Evolutionary conservation across 2,329 filamentous ascomycete species (phyloP).

Genomic region (Sclerotinia subarctica): DNA sequence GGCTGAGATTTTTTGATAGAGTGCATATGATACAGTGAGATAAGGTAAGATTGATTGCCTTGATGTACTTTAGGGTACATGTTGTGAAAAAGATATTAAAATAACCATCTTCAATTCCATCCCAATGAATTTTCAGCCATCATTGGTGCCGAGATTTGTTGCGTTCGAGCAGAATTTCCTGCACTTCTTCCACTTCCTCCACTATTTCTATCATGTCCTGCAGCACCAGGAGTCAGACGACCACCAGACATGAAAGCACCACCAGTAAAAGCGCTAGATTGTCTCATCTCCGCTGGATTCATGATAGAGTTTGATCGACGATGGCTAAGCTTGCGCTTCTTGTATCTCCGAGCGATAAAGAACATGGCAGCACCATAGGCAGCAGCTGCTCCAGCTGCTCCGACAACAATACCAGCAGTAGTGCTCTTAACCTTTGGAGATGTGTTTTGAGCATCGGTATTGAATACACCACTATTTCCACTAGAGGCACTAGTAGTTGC

Average conservation of each 20-base stretch:
- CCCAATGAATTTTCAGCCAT: slow-evolving; percentile 76
- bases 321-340: slow-evolving; percentile 61
- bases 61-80: slow-evolving; percentile 29
- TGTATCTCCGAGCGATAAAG: slow-evolving; percentile 69
- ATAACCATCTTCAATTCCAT: slow-evolving; percentile 58
- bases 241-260: slow-evolving; percentile 44
- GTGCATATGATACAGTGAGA: slow-evolving; percentile 33
- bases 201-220: slow-evolving; percentile 46
- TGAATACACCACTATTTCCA: slow-evolving; percentile 42
- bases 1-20: slow-evolving; percentile 21
- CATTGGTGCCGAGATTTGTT: slow-evolving; percentile 69
- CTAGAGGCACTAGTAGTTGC: slow-evolving; percentile 31
- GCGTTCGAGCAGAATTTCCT: slow-evolving; percentile 52
- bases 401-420: slow-evolving; percentile 62
- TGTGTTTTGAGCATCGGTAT: slow-evolving; percentile 42
- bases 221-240: slow-evolving; percentile 39
- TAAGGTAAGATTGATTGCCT: slow-evolving; percentile 18
- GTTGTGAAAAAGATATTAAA: slow-evolving; percentile 25
- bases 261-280: slow-evolving; percentile 49
- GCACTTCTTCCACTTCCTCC: slow-evolving; percentile 51
- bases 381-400: slow-evolving; percentile 63
- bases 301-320: slow-evolving; percentile 58
- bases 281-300: slow-evolving; percentile 49
- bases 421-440: slow-evolving; percentile 60
- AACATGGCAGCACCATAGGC: slow-evolving; percentile 75